These are phyloP conservation scores for Phytophthora megakarya DNA, from an alignment of 352 stramenopile genomes.

Conservation along the genomic window DNA sequence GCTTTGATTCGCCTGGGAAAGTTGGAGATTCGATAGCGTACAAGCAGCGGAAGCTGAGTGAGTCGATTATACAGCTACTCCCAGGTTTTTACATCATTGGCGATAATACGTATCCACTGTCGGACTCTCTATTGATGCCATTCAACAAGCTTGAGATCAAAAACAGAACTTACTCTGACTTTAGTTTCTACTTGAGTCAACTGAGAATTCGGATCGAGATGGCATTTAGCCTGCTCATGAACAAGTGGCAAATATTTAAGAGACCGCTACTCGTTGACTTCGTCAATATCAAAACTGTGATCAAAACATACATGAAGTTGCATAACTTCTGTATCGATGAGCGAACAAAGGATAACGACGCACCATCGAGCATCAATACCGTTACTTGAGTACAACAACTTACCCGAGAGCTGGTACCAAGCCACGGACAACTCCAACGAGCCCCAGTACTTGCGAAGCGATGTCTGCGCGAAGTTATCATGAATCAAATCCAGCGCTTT, in stretches of 20 bases:
- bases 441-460: constrained; percentile 8
- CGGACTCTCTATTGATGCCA: constrained; percentile 7
- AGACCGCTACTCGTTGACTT: no score
- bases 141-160: constrained; percentile 13
- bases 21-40: constrained; percentile 7
- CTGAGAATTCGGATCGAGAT: no score
- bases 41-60: constrained; percentile 11
- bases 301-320: constrained; percentile 22
- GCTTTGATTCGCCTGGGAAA: constrained; percentile 8
- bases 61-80: constrained; percentile 1
- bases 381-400: no score
- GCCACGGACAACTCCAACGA: no score
- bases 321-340: no score
- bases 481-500: no score
- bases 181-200: constrained; percentile 48
- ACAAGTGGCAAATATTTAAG: constrained; percentile 41
- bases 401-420: no score
- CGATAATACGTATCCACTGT: constrained; percentile 10
- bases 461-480: no score
- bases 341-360: no score
- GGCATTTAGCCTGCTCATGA: constrained; percentile 34
- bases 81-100: constrained; percentile 13
- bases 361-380: no score
- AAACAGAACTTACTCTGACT: constrained; percentile 12
- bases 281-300: not conserved